These are phyloP conservation scores for Puya raimondii DNA, from an alignment of 176 grass and related monocot species.

Conservation along the genomic window DNA sequence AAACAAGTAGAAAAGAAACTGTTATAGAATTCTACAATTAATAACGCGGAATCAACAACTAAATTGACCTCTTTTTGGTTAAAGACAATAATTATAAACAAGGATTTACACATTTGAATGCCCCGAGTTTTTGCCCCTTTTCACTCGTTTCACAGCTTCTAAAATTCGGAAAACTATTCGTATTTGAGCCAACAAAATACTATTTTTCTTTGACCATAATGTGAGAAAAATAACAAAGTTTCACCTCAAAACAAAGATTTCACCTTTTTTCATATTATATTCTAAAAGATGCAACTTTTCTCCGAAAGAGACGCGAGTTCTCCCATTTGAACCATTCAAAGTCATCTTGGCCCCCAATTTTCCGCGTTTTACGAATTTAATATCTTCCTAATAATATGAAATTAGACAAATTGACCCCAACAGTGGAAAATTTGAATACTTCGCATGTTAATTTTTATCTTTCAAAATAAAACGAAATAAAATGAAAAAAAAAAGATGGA, in stretches of 20 bases:
- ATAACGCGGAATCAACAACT: background rate
- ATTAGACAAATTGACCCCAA: background rate
- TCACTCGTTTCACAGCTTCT: background rate
- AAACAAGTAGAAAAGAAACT: background rate
- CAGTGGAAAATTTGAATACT: no score
- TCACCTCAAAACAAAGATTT: background rate
- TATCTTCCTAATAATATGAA: background rate
- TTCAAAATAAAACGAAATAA: background rate
- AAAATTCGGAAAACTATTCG: background rate
- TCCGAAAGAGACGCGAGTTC: no score
- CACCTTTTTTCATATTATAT: no score
- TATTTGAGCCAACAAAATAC: background rate
- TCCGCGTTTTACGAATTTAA: background rate
- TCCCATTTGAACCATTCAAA: background rate
- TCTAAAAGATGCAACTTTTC: no score
- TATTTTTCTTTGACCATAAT: background rate
- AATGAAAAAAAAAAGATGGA: constrained; percentile 8
- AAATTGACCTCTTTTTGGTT: background rate
- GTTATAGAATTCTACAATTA: background rate
- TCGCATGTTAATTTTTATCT: no score
- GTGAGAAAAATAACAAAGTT: background rate
- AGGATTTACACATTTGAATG: background rate
- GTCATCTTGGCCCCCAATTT: background rate
- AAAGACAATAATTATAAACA: background rate
- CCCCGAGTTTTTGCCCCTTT: background rate